Percentiles rank a stretch among this genome's conserved stretches.
These are phyloP conservation scores for Annona cherimola DNA, from an alignment of 164 flowering plant species.

Conservation along the genomic window DNA sequence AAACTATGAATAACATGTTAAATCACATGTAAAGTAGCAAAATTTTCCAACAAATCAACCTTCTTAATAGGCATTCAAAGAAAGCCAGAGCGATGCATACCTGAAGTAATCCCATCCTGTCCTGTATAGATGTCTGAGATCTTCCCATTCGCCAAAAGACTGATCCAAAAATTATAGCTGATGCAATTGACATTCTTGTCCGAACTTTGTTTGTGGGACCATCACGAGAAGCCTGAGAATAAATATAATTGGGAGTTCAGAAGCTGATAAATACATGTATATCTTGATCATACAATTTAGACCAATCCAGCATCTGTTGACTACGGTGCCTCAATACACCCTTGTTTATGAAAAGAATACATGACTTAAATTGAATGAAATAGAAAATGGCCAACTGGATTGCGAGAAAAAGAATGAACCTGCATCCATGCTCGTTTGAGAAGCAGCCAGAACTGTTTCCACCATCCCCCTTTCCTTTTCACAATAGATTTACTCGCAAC, in stretches of 20 bases:
- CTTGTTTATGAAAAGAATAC: too few relatives aligned
- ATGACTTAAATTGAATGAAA: too few relatives aligned
- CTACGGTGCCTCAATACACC: neutral
- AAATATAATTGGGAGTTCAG: conserved; percentile 4
- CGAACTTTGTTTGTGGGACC: conserved; percentile 97
- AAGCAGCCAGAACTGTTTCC: conserved; percentile 84
- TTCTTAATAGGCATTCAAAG: neutral
- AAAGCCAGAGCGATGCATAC: conserved; percentile 27
- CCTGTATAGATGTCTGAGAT: conserved; percentile 96
- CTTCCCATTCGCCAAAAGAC: conserved; percentile 98
- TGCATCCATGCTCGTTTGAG: conserved; percentile 99
- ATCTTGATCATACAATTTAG: too few relatives aligned
- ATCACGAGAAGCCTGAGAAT: conserved; percentile 82
- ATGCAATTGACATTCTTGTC: conserved; percentile 92
- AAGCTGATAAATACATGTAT: neutral
- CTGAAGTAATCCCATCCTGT: conserved; percentile 99
- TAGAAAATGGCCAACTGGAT: neutral
- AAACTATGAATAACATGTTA: neutral
- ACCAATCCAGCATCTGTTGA: neutral
- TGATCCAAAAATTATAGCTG: conserved; percentile 96
- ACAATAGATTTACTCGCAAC: conserved; percentile 24
- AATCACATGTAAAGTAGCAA: neutral
- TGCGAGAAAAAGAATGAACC: conserved; percentile 31
- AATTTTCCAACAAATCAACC: neutral
- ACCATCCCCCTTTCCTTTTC: conserved; percentile 68